Conservation (phyloP, 176 grass and related monocot genomes). For the Avena eriantha region DNA sequence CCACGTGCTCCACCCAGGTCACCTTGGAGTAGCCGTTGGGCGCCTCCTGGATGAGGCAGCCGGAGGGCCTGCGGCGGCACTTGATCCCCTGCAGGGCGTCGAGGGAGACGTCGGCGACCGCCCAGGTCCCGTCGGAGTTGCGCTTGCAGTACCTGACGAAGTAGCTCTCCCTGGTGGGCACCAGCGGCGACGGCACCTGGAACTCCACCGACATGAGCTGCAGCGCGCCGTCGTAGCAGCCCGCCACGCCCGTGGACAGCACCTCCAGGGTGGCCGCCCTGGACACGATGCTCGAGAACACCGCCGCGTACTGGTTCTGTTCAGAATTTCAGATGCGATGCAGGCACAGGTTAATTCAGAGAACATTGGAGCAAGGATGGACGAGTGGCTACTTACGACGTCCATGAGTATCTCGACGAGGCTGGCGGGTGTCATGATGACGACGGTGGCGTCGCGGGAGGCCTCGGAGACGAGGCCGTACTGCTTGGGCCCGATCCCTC, state of each 20-base stretch:
- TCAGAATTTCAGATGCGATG: background rate
- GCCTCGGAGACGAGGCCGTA: slow-evolving; percentile 83
- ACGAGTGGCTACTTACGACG: slow-evolving; percentile 52
- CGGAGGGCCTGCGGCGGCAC: slow-evolving; percentile 75
- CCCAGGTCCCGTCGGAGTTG: slow-evolving; percentile 83
- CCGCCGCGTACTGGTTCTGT: slow-evolving; percentile 80
- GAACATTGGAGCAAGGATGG: background rate
- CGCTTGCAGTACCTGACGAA: slow-evolving; percentile 98
- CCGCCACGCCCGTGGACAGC: slow-evolving; percentile 86
- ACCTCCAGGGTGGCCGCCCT: slow-evolving; percentile 80
- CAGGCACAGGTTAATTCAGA: background rate
- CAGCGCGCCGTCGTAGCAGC: slow-evolving; percentile 91
- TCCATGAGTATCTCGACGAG: slow-evolving; percentile 99
- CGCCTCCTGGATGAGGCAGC: slow-evolving; percentile 95
- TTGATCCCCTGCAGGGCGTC: slow-evolving; percentile 73
- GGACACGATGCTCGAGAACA: slow-evolving; percentile 93
- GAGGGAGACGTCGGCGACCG: slow-evolving; percentile 89
- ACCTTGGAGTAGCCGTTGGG: slow-evolving; percentile 99
- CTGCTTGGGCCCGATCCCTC: slow-evolving; percentile 67
- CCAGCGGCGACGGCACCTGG: slow-evolving; percentile 92
- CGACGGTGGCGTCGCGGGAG: slow-evolving; percentile 72
- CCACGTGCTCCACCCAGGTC: slow-evolving; percentile 95
- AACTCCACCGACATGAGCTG: slow-evolving; percentile 99
- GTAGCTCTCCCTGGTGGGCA: slow-evolving; percentile 85
- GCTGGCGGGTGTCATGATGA: slow-evolving; percentile 96